Evolutionary conservation across 2,329 filamentous ascomycete genomes (phyloP), one percentile per base, ranked within the genome.

Genomic region (Aspergillus costaricaensis): DNA sequence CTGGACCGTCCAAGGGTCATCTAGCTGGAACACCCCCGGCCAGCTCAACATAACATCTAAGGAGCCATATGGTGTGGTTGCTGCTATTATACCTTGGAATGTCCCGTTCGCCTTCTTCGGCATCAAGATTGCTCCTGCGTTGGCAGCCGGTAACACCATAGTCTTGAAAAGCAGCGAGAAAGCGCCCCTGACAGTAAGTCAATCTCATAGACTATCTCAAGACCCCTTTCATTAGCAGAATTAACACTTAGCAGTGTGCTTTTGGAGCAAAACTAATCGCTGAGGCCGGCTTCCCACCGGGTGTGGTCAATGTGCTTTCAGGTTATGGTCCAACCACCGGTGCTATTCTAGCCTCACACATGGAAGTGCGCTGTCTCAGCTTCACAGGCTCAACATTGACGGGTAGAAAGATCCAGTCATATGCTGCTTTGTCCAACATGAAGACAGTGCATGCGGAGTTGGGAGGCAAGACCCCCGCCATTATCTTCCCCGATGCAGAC

Each of bases 111-210:
- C 79, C 1, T 80, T 82, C 62, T 76, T 83, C 27, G 74, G 72
- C 0, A 70, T 73, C 73, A 88, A 89, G 72, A 74, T 86, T 36
- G 85, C 83, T 2, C 85, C 86, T 0, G 86, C 86, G 0, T 75
- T 89, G 30, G 85, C 85, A 1, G 81, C 82, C 49, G 85, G 85
- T 38, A 88, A 88, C 68, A 84, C 80, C 21, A 81, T 89, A 43
- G 73, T 89, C 2, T 70, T 88, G 30, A 89, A 89, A 74, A 83
- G 84, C 9, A 85, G 83, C 61, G 86, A 89, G 74, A 82, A 86
- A 66, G 84, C 86, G 0, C 87, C 87, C 0, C 72, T 90, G 55
- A 84, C 84, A 2, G 83, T 83, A 64, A 67, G 73, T 65, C n/a
- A 5, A 39, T 50, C 21, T 19, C 25, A 7, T 4, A 14, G 14